phyloP scores from a whole-genome alignment of 202 grass and related monocot species.

The Hordeum pubiflorum region DNA sequence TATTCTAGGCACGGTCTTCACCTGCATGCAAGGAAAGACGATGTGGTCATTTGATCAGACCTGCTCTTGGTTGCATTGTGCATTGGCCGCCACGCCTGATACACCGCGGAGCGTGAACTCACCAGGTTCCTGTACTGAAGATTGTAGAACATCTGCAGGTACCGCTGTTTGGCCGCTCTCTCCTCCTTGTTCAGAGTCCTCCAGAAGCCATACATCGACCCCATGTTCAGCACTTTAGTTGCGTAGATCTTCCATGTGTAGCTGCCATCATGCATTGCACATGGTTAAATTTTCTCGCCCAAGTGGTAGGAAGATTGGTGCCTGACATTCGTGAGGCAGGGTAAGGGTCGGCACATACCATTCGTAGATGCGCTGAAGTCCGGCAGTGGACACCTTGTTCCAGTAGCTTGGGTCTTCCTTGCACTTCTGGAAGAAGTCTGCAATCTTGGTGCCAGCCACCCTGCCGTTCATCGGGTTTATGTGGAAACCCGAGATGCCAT shows the following conservation, averaged over 20 bases:
- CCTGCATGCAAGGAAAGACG: constrained; percentile 41
- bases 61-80: neutral
- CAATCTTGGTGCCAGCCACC: constrained; percentile 63
- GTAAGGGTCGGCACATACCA: constrained; percentile 33
- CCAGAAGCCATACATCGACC: constrained; percentile 70
- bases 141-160: constrained; percentile 85
- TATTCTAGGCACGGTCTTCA: constrained; percentile 43
- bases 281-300: neutral
- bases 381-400: constrained; percentile 81
- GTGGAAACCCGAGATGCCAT: constrained; percentile 89
- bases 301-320: neutral
- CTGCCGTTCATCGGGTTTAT: constrained; percentile 69
- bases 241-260: constrained; percentile 99
- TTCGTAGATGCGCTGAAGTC: constrained; percentile 85
- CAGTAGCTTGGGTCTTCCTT: constrained; percentile 64
- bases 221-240: constrained; percentile 79
- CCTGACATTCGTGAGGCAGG: neutral
- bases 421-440: constrained; percentile 87
- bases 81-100: neutral
- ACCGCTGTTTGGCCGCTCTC: constrained; percentile 51
- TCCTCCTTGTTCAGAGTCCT: constrained; percentile 72
- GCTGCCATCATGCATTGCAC: constrained; percentile 24
- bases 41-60: neutral
- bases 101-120: neutral
- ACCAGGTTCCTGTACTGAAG: constrained; percentile 84